Percentiles rank a stretch among this genome's conserved stretches.
Conservation (phyloP, 192 early-diverging fungal genomes). For the Mortierella hygrophila region DNA sequence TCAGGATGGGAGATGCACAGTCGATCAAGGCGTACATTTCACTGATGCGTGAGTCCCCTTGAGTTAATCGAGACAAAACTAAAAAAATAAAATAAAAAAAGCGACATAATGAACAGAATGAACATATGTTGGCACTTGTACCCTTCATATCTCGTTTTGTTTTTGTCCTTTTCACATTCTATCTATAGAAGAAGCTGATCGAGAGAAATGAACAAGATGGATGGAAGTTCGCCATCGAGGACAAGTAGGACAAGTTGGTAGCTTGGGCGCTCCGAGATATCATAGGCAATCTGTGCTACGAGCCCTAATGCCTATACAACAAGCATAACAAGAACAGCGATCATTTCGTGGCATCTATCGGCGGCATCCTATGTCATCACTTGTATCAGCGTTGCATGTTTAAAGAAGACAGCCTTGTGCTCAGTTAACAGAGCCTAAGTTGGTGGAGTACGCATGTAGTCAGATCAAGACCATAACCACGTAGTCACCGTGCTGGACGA, state of each 20-base stretch:
- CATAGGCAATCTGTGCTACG: conserved; percentile 19
- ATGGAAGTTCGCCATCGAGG: conserved; percentile 11
- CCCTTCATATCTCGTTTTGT: too few species aligned
- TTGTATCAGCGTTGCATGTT: neutral
- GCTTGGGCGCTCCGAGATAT: conserved; percentile 6
- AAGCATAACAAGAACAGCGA: neutral
- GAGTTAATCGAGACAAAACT: neutral
- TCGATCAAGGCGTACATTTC: conserved; percentile 18
- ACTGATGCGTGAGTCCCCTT: neutral
- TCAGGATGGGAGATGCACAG: neutral
- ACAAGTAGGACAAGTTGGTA: conserved; percentile 7
- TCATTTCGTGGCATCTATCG: conserved; percentile 6
- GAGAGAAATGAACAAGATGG: neutral
- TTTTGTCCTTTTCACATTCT: neutral
- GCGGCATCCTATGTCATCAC: neutral
- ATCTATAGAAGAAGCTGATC: neutral
- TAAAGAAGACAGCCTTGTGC: neutral
- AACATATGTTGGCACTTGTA: neutral
- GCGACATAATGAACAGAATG: neutral
- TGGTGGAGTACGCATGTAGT: too few species aligned
- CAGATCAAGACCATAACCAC: too few species aligned
- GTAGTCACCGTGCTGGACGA: too few species aligned
- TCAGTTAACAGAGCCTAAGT: neutral
- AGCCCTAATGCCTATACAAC: neutral
- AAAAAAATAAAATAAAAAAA: neutral